A percentile compares a stretch with the other conserved stretches of the same genome.
phyloP scores from a whole-genome alignment of 331 rosid species.

The Arachis monticola region DNA sequence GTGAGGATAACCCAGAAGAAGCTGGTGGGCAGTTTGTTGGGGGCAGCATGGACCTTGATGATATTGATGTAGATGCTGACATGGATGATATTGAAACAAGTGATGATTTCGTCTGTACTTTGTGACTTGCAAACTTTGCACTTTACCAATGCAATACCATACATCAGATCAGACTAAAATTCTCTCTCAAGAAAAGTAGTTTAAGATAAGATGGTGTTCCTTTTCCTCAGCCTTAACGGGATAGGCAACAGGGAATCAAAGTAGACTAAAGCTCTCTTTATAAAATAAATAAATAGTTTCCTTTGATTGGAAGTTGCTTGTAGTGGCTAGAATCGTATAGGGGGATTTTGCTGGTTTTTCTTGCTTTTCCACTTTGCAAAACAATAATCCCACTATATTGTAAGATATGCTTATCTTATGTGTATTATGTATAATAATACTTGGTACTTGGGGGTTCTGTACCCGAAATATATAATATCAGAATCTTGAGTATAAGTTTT shows the following conservation, averaged over 20 bases:
- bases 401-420: conserved; percentile 3
- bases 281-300: background rate
- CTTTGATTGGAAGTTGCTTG: conserved; percentile 36
- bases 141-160: conserved; percentile 16
- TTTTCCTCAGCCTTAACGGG: conserved; percentile 22
- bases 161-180: conserved; percentile 2
- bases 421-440: background rate
- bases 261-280: background rate
- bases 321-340: conserved; percentile 25
- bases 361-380: conserved; percentile 23
- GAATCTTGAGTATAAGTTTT: too few relatives aligned
- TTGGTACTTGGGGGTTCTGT: background rate
- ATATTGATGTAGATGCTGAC: conserved; percentile 75
- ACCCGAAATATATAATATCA: background rate
- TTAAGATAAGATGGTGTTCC: conserved; percentile 38
- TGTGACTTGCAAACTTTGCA: conserved; percentile 39
- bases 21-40: conserved; percentile 64
- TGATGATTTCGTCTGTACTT: conserved; percentile 88
- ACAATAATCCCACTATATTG: conserved; percentile 2
- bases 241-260: conserved; percentile 37
- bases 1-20: conserved; percentile 57
- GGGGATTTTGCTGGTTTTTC: conserved; percentile 22
- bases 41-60: conserved; percentile 91
- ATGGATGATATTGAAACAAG: conserved; percentile 85
- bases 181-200: conserved; percentile 31